These are phyloP conservation scores for Diospyros lotus DNA, from an alignment of 148 eudicot genomes.

Conservation along the genomic window DNA sequence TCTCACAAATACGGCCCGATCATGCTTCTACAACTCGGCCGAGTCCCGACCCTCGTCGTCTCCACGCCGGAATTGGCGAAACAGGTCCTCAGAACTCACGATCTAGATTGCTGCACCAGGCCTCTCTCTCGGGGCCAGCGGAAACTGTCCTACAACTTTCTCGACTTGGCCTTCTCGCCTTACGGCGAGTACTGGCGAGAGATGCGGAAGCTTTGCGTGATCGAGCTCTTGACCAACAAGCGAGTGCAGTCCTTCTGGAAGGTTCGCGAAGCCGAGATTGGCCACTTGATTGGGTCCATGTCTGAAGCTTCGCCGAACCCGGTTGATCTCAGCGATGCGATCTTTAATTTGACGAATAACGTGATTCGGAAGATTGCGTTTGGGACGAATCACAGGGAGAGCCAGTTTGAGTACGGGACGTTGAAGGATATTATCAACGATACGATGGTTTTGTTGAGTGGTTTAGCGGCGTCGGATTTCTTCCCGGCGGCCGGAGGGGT, in stretches of 20 bases:
- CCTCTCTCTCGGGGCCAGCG: neutral
- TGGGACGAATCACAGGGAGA: neutral
- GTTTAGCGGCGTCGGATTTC: neutral
- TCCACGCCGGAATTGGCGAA: neutral
- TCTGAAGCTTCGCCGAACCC: neutral
- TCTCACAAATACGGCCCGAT: neutral
- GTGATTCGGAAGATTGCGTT: neutral
- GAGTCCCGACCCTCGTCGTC: neutral
- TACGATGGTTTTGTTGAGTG: neutral
- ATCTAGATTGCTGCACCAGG: neutral
- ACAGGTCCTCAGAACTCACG: neutral
- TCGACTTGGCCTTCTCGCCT: neutral
- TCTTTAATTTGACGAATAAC: neutral
- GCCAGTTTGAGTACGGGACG: neutral
- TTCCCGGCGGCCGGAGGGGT: neutral
- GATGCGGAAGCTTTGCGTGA: neutral
- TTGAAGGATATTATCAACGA: neutral
- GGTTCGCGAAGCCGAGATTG: neutral
- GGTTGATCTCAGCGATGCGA: neutral
- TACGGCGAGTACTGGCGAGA: neutral
- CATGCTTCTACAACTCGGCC: neutral
- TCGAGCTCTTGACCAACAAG: neutral
- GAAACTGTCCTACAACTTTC: neutral
- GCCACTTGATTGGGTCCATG: neutral
- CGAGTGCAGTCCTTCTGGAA: neutral